Evolutionary conservation across 768 basidiomycete genomes (phyloP), one percentile per base, ranked within the genome.

Genomic region (Harrya chromipes): DNA sequence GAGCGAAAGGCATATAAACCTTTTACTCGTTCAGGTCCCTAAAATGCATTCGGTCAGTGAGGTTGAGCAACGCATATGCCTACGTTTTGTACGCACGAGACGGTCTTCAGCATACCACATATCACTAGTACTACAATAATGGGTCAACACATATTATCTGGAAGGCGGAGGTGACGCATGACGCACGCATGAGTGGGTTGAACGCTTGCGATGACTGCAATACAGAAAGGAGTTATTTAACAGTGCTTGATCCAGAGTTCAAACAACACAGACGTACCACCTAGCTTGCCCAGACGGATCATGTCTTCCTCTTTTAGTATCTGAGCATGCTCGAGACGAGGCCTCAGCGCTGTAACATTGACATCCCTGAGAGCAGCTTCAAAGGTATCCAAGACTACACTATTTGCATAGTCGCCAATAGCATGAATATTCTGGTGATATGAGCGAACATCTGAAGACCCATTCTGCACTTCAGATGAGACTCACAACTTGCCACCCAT

Each of bases 401-500:
- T 77, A 64, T 95, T 95, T 35, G 93, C 92, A 43, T 85, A 81
- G 66, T 97, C 94, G 11, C 89, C 89, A 34, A 91, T 87, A 16
- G 87, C 87, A 65, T 90, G 89, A 14, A 93, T 83, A 59, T 94
- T 93, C 92, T 94, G 54, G 10, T 45, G 10, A 31, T 52, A 34
- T 10, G 19, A 40, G 26, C 46, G 6, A 44, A 49, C 40, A 43
- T 49, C 29, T 6, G 17, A 16, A 37, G 17, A 29, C 7, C 24
- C 29, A 41, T 19, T 20, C 13, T 24, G 21, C 31, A 31, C 21
- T 40, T 16, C 11, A 13, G 29, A 38, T 24, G 16, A 34, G 29
- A 74, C 87, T 68, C 64, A 92, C 92, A 53, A 92, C 89, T 76
- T 95, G 91, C 91, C 92, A 94, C 3, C 85, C 88, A 65, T 90